A percentile compares a stretch with the other conserved stretches of the same genome.
Evolutionary conservation across 1,284 basidiomycete species (phyloP).

Genomic region (Cryptococcus sp.): DNA sequence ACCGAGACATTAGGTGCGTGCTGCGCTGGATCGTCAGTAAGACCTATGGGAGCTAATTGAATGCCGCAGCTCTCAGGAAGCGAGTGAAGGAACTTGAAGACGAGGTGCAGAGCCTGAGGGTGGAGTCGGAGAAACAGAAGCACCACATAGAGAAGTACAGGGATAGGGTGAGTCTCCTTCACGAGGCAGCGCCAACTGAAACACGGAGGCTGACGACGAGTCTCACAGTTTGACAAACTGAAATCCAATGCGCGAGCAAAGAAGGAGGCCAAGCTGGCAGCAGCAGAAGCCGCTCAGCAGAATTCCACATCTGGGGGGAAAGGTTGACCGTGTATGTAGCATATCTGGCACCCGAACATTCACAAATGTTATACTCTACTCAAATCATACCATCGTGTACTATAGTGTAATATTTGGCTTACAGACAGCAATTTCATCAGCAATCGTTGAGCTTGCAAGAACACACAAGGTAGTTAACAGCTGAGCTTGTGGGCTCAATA

Average conservation of each 20-base stretch:
- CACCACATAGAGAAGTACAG: conserved; percentile 68
- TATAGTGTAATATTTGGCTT: no score
- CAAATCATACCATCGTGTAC: no score
- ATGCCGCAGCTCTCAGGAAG: conserved; percentile 13
- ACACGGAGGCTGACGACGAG: no score
- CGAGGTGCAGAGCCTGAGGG: conserved; percentile 53
- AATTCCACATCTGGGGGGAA: no score
- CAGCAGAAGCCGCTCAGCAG: neutral
- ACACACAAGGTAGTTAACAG: no score
- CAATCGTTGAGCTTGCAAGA: no score
- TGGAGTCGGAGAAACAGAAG: conserved; percentile 38
- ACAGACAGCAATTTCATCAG: no score
- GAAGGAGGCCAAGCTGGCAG: conserved; percentile 64
- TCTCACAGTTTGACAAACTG: conserved; percentile 84
- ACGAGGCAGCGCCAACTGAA: no score
- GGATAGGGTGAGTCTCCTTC: conserved; percentile 52
- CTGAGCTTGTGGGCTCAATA: no score
- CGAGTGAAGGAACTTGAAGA: conserved; percentile 70
- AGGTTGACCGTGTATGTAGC: no score
- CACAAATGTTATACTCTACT: no score
- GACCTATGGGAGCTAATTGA: neutral
- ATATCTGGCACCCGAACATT: no score
- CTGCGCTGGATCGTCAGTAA: neutral
- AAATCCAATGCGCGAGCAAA: conserved; percentile 80
- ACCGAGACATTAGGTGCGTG: neutral